phyloP scores from a whole-genome alignment of 257 asterid species.

The Linaria vulgaris region DNA sequence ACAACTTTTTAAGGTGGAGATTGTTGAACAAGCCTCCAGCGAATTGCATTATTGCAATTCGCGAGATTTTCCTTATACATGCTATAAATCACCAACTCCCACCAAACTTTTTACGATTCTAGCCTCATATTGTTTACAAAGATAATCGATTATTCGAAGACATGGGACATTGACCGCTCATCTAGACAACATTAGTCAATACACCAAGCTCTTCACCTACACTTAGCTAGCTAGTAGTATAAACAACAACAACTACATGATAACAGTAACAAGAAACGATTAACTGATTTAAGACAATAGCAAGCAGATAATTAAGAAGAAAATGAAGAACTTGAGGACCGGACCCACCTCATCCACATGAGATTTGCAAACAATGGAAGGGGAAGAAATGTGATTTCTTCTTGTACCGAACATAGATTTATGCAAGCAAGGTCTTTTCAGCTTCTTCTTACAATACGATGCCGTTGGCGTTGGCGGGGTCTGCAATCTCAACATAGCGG shows the following conservation, averaged over 20 bases:
- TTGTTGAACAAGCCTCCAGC: too few species aligned
- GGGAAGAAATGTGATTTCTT: slow-evolving; percentile 23
- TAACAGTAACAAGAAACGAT: background rate
- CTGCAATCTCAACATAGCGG: slow-evolving; percentile 27
- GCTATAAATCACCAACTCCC: too few species aligned
- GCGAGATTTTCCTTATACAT: too few species aligned
- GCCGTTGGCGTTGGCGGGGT: slow-evolving; percentile 29
- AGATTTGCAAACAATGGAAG: slow-evolving; percentile 34
- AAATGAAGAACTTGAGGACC: too few species aligned
- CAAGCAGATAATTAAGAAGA: background rate
- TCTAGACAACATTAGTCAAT: background rate
- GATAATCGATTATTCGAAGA: too few species aligned
- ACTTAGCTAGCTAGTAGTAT: too few species aligned
- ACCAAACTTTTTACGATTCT: too few species aligned
- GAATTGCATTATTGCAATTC: too few species aligned
- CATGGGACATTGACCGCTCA: too few species aligned
- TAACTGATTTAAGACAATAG: too few species aligned
- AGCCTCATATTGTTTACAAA: too few species aligned
- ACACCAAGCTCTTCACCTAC: background rate
- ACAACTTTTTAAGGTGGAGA: too few species aligned
- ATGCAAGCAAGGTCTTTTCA: slow-evolving; percentile 15
- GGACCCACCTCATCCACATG: slow-evolving; percentile 37
- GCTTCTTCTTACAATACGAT: slow-evolving; percentile 19
- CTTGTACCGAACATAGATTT: slow-evolving; percentile 6
- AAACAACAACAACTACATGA: background rate